Evolutionary conservation across 148 eudicot species (phyloP).

Genomic region (Chenopodium album): DNA sequence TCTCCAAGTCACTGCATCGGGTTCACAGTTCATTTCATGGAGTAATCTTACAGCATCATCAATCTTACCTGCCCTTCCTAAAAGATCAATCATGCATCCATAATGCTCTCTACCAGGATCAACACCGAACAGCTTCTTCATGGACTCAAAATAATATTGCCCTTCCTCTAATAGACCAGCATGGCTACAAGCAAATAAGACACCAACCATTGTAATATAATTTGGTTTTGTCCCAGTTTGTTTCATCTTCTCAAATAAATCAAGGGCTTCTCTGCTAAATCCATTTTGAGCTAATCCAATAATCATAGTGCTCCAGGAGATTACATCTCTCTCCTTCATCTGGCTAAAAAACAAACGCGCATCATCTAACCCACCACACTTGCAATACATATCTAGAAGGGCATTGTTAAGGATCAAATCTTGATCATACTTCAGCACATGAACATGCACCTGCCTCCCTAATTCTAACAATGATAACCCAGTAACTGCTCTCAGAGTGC

Average conservation of each 20-base stretch:
- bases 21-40: slow-evolving; percentile 40
- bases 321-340: slow-evolving; percentile 40
- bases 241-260: slow-evolving; percentile 44
- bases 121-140: slow-evolving; percentile 44
- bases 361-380: slow-evolving; percentile 47
- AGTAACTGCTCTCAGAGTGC: slow-evolving; percentile 48
- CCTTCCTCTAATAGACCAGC: slow-evolving; percentile 48
- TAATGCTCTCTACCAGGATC: slow-evolving; percentile 44
- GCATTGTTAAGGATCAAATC: slow-evolving; percentile 53
- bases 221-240: slow-evolving; percentile 30
- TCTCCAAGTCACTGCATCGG: slow-evolving; percentile 48
- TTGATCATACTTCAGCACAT: slow-evolving; percentile 40
- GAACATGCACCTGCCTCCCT: slow-evolving; percentile 53
- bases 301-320: slow-evolving; percentile 56
- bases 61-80: slow-evolving; percentile 48
- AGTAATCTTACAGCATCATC: slow-evolving; percentile 41
- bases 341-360: slow-evolving; percentile 32
- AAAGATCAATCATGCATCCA: slow-evolving; percentile 55
- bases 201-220: slow-evolving; percentile 44
- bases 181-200: slow-evolving; percentile 53
- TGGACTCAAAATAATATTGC: slow-evolving; percentile 37
- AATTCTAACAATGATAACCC: slow-evolving; percentile 45
- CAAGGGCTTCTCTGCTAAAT: slow-evolving; percentile 40
- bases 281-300: slow-evolving; percentile 52
- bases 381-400: slow-evolving; percentile 51